Conservation (phyloP, 805 yeast species). For the Diddensiella transvaalensis region DNA sequence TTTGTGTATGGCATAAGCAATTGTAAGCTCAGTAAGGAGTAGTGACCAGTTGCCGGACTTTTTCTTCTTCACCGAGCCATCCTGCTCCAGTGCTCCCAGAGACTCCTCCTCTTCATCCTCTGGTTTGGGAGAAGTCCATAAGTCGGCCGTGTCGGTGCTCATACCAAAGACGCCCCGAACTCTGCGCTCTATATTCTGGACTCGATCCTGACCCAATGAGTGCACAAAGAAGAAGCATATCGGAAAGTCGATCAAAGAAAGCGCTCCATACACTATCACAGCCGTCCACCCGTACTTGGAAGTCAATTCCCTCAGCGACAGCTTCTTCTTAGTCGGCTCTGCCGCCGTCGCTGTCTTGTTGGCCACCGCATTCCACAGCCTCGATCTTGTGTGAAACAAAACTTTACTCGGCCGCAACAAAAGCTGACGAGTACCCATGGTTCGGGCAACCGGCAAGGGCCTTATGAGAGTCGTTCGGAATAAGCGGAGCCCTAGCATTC, state of each 20-base stretch:
- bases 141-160: slow-evolving; percentile 38
- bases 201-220: slow-evolving; percentile 78
- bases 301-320: slow-evolving; percentile 52
- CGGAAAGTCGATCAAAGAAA: slow-evolving; percentile 79
- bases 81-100: slow-evolving; percentile 5
- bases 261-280: slow-evolving; percentile 71
- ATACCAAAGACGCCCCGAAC: slow-evolving; percentile 62
- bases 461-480: not conserved
- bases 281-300: slow-evolving; percentile 92
- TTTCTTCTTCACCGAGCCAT: slow-evolving; percentile 16
- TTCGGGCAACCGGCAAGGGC: not conserved
- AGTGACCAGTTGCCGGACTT: slow-evolving; percentile 33
- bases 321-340: slow-evolving; percentile 6
- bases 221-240: slow-evolving; percentile 80
- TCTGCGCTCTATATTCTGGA: slow-evolving; percentile 60
- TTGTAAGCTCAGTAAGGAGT: slow-evolving; percentile 75
- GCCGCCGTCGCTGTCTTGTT: slow-evolving; percentile 1
- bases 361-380: slow-evolving; percentile 1
- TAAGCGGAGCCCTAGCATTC: not conserved
- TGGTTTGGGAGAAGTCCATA: slow-evolving; percentile 8
- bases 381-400: slow-evolving; percentile 5
- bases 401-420: slow-evolving; percentile 3
- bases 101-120: slow-evolving; percentile 16
- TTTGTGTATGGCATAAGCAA: slow-evolving; percentile 94
- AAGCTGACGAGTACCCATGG: not conserved